phyloP scores from a whole-genome alignment of 2,329 filamentous ascomycete genomes.

The Polytolypa hystricis region DNA sequence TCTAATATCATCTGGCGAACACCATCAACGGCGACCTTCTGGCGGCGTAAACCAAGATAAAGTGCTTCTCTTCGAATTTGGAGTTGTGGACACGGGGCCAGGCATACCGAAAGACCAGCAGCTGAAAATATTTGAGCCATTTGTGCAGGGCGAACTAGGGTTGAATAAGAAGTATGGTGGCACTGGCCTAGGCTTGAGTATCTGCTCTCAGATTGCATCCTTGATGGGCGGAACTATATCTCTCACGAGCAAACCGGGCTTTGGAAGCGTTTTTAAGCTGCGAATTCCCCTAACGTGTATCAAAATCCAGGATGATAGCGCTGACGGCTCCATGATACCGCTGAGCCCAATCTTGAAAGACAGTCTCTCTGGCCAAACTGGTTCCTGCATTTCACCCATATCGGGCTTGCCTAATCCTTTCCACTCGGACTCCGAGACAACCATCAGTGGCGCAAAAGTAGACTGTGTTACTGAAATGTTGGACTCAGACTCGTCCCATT shows the following conservation, averaged over 20 bases:
- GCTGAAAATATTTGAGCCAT: constrained; percentile 78
- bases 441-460: constrained; percentile 46
- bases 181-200: constrained; percentile 79
- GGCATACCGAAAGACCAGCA: constrained; percentile 71
- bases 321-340: constrained; percentile 4
- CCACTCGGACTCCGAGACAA: neutral
- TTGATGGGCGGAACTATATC: constrained; percentile 80
- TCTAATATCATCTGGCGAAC: constrained; percentile 12
- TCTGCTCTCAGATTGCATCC: constrained; percentile 82
- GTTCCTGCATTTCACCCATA: constrained; percentile 2
- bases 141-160: constrained; percentile 81
- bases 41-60: constrained; percentile 48
- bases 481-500: no score
- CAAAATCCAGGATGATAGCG: constrained; percentile 48
- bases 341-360: neutral
- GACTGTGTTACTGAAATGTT: constrained; percentile 45
- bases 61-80: constrained; percentile 72
- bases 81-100: constrained; percentile 80
- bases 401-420: neutral
- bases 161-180: constrained; percentile 85
- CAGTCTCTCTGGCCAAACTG: no score
- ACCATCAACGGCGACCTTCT: neutral
- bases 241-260: constrained; percentile 62
- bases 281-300: constrained; percentile 75
- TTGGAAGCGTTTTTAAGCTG: constrained; percentile 56